Percentiles rank a stretch among this genome's conserved stretches.
phyloP scores from a whole-genome alignment of 2,329 filamentous ascomycete genomes.

The Cladophialophora carrionii region DNA sequence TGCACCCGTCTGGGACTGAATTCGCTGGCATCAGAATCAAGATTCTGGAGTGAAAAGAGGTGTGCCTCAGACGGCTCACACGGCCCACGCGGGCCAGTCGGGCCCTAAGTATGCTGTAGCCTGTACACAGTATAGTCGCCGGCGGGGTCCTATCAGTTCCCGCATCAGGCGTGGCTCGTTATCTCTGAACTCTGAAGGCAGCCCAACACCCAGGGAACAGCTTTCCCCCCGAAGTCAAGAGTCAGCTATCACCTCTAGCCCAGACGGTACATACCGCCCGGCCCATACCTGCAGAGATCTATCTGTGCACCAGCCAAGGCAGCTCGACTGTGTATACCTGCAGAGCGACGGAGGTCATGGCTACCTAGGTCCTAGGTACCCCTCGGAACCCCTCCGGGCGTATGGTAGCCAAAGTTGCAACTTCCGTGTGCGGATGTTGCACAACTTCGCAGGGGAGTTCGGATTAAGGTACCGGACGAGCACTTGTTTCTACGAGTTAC shows the following conservation, averaged over 20 bases:
- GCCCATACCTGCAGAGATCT: background rate
- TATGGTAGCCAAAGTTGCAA: background rate
- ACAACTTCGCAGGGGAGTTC: background rate
- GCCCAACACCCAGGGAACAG: background rate
- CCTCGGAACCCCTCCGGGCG: background rate
- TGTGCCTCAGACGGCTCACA: conserved; percentile 3
- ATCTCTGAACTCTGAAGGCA: background rate
- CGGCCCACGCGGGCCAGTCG: background rate
- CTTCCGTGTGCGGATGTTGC: background rate
- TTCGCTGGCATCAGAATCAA: conserved; percentile 11
- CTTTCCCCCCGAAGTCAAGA: background rate
- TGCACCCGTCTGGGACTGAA: conserved; percentile 2
- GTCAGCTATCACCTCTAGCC: background rate
- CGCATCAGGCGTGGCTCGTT: background rate
- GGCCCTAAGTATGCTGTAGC: background rate
- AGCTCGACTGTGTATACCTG: background rate
- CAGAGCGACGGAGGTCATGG: background rate
- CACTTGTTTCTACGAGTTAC: background rate
- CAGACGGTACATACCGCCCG: background rate
- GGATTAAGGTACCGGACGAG: background rate
- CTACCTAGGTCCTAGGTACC: background rate
- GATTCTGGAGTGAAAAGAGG: conserved; percentile 5
- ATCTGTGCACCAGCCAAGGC: background rate
- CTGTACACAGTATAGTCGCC: background rate
- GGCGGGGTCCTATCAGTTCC: background rate